Percentiles rank a stretch among this genome's conserved stretches.
These are phyloP conservation scores for Talaromyces verruculosus DNA, from an alignment of 2,329 filamentous ascomycete species.

Conservation along the genomic window DNA sequence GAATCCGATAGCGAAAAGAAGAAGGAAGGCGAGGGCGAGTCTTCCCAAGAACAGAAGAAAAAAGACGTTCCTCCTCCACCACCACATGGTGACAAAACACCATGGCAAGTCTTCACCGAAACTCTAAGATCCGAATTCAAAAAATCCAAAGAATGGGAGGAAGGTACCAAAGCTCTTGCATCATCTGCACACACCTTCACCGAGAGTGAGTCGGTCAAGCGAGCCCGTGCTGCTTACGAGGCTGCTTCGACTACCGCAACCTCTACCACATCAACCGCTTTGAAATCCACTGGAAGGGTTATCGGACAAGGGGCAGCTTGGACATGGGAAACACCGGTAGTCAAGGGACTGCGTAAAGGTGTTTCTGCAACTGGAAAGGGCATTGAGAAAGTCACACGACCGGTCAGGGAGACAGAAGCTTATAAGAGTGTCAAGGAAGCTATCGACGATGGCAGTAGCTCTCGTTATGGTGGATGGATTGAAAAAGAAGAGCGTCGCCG, in stretches of 20 bases:
- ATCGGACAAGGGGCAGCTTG: constrained; percentile 89
- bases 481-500: constrained; percentile 92
- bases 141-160: constrained; percentile 98
- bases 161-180: constrained; percentile 91
- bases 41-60: constrained; percentile 57
- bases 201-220: constrained; percentile 87
- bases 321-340: constrained; percentile 95
- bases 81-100: constrained; percentile 97
- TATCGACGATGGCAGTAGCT: constrained; percentile 95
- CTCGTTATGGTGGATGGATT: constrained; percentile 91
- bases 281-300: constrained; percentile 81
- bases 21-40: constrained; percentile 40
- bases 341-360: constrained; percentile 85
- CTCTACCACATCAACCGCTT: constrained; percentile 71
- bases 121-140: constrained; percentile 94
- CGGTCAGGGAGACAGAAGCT: constrained; percentile 89
- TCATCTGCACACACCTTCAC: constrained; percentile 86
- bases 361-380: constrained; percentile 82
- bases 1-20: constrained; percentile 49
- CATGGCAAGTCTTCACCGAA: constrained; percentile 98
- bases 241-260: constrained; percentile 81
- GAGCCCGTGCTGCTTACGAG: constrained; percentile 81
- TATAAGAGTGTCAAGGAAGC: constrained; percentile 93
- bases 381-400: constrained; percentile 91
- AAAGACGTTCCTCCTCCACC: constrained; percentile 75